Conservation (phyloP, 2,329 filamentous ascomycete genomes). For the Ceratocystis alfenasii region DNA sequence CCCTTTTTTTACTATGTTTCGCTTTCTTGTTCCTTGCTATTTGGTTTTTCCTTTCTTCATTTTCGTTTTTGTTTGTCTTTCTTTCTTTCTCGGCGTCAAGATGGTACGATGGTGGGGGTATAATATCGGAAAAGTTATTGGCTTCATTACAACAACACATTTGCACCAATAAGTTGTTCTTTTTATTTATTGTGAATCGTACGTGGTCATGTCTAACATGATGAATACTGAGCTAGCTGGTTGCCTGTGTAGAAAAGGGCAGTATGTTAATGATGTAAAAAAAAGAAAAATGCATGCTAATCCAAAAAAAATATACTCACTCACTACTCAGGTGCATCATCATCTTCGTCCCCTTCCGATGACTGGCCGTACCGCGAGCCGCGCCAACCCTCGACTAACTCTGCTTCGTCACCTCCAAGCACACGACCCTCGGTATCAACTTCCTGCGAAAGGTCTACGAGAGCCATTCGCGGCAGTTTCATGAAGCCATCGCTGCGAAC, state of each 20-base stretch:
- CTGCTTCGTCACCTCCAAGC: slow-evolving; percentile 72
- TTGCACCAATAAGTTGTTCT: not conserved
- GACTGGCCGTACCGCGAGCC: slow-evolving; percentile 31
- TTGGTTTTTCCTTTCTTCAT: slow-evolving; percentile 16
- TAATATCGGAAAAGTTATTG: slow-evolving; percentile 14
- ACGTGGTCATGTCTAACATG: not conserved
- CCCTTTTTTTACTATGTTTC: not conserved
- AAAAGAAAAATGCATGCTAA: not conserved
- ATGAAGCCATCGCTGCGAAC: slow-evolving; percentile 83
- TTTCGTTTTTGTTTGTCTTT: slow-evolving; percentile 3
- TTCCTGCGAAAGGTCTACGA: slow-evolving; percentile 87
- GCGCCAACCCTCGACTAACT: slow-evolving; percentile 41
- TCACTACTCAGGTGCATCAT: slow-evolving; percentile 44
- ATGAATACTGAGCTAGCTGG: not conserved
- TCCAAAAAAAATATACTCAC: not conserved
- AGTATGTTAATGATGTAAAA: not conserved
- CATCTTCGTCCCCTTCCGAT: slow-evolving; percentile 41
- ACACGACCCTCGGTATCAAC: slow-evolving; percentile 88
- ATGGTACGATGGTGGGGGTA: slow-evolving; percentile 10
- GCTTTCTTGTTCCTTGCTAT: not conserved
- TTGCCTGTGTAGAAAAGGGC: not conserved
- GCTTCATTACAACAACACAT: not conserved
- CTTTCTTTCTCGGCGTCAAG: slow-evolving; percentile 8
- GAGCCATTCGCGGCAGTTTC: slow-evolving; percentile 60
- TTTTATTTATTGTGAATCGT: not conserved